Percentiles rank a stretch among this genome's conserved stretches.
phyloP scores from a whole-genome alignment of 345 rosid genomes.

The Citrus sinensis region DVS_A1.0 CM039165.1:31673001-31673500 shows the following conservation, averaged over 20 bases:
- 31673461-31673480: conserved; percentile 77
- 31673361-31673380: neutral
- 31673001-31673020: neutral
- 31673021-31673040: neutral
- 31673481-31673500: conserved; percentile 94
- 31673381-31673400: neutral
- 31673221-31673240: neutral
- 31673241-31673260: neutral
- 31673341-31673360: neutral
- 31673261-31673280: neutral
- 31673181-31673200: neutral
- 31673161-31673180: neutral
- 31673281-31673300: too few species aligned
- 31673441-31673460: conserved; percentile 94
- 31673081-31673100: conserved; percentile 68
- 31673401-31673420: neutral
- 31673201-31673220: neutral
- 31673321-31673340: neutral
- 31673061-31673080: conserved; percentile 77
- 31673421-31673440: conserved; percentile 36
- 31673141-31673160: neutral
- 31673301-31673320: neutral
- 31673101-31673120: conserved; percentile 69
- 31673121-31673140: neutral
- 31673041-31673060: conserved; percentile 59